Base-by-base conservation (phyloP, 1,284 basidiomycete species). In the Neolentinus lepideus region DNA sequence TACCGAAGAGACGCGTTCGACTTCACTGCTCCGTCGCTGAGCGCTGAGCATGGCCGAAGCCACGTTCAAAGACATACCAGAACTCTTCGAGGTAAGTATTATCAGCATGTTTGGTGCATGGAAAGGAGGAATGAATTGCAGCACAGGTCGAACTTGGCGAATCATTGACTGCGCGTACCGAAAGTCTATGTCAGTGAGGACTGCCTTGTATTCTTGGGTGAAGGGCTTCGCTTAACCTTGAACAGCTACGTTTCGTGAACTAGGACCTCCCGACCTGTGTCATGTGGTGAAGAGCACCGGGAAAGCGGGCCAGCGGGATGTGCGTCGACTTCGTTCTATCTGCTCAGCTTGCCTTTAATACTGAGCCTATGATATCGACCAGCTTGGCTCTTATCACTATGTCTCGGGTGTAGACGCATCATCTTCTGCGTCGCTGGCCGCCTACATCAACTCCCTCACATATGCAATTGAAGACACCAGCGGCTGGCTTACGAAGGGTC, bases 361-460 rank as follows among this genome's bases (percentile, higher is more conserved):
- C 53, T 57, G 52, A 54, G 60, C 56, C 25, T 60, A 33, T n/a
- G n/a, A n/a, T n/a, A 24, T 52, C 35, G 56, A 56, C 26, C 65
- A 96, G 92, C 75, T 92, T 56, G 92, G 92, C 45, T 95, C 93
- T 25, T 97, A 96, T 69, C 94, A 98, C 73, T 94, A 90, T 67
- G 83, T 98, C 56, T 98, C 96, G 0, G 96, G 96, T 26, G 92
- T 98, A 52, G 96, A 99, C 70, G 94, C 96, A 0, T 97, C 94
- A 10, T 97, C 94, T 1, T 98, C 94, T 11, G 97, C 96, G 1
- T 97, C 94, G 0, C 81, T 99, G 11, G 97, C 96, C 9, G 96
- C 96, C 3, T 99, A 99, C 73, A 90, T 99, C 71, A 99, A 99
- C 76, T 96, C 93, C 14, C 79, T 99, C 31, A 96, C 93, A 3